Conservation (phyloP, 257 asterid genomes). For the Linaria vulgaris region DNA sequence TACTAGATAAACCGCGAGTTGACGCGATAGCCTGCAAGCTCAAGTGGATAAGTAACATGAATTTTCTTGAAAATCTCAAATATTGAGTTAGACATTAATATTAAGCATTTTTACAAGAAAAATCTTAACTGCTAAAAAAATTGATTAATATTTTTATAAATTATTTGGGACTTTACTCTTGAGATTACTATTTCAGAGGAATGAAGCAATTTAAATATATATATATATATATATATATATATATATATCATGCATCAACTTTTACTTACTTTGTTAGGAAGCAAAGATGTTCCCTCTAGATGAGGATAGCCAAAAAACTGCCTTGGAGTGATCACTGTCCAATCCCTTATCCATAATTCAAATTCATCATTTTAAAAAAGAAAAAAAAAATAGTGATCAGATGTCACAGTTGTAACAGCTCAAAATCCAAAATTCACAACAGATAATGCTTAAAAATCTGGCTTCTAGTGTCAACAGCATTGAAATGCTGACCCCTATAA, state of each 20-base stretch:
- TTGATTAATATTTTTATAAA: neutral
- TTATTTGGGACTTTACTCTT: neutral
- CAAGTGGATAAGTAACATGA: too few species aligned
- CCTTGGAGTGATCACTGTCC: conserved; percentile 36
- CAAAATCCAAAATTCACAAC: neutral
- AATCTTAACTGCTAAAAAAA: neutral
- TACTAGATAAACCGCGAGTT: too few species aligned
- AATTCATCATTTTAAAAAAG: conserved; percentile 8
- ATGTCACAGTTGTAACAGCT: conserved; percentile 34
- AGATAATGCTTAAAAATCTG: conserved; percentile 29
- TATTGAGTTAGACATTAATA: too few species aligned
- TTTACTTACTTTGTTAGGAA: conserved; percentile 17
- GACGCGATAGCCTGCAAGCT: too few species aligned
- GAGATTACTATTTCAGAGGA: neutral
- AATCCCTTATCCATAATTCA: conserved; percentile 36
- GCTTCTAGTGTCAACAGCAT: conserved; percentile 25
- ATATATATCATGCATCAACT: neutral
- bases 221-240: neutral
- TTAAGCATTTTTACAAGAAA: too few species aligned
- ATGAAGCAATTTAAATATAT: neutral
- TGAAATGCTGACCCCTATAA: conserved; percentile 27
- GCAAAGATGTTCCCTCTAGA: conserved; percentile 4
- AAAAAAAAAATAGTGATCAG: conserved; percentile 20
- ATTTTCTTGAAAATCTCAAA: too few species aligned
- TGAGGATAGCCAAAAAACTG: conserved; percentile 24